Evolutionary conservation across 441 rosid genomes (phyloP), one percentile per base, ranked within the genome.

Genomic region (Daphne laureola): DNA sequence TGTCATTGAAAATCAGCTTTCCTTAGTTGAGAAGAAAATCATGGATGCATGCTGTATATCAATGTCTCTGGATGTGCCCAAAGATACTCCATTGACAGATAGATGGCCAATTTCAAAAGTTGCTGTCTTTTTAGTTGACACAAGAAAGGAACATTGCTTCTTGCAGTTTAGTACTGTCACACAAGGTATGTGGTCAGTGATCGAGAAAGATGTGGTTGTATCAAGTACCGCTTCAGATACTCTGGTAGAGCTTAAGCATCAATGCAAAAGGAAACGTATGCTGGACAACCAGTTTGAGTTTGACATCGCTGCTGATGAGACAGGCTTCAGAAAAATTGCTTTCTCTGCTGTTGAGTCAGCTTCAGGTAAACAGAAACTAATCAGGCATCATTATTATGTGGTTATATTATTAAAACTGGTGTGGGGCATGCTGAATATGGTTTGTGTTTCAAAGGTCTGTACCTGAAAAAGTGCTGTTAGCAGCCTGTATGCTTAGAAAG

Each of bases 11-110:
- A 68, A 69, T 36, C 77, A 81, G 61, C 67, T 81, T 42, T 76
- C 90, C 5, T 44, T 72, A 64, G 53, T 67, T 2, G 90, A 89
- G 78, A 77, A 76, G 68, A 66, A 46, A 53, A 68, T 86, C 64
- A 73, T 73, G 78, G 80, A 74, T 69, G 96, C 98, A 14, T 92
- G 92, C 59, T 71, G 76, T 48, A 64, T 84, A 59, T 78, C 86
- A 11, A 51, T 17, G 63, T 67, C 71, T 53, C 64, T 92, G 21
- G 74, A 78, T 61, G 77, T 73, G 40, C 77, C 81, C 46, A 70
- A 54, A 23, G 78, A 64, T 59, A 43, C 54, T 54, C 74, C 77
- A 23, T 62, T 17, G 45, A 58, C 54, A 44, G 75, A 82, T 43
- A 79, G 77, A 51, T 86, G 77, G 78, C 81, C 88, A 17, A 61